A percentile compares a stretch with the other conserved stretches of the same genome.
Conservation (phyloP, 495 filamentous ascomycete genomes). For the Penicillium paxilli region DNA sequence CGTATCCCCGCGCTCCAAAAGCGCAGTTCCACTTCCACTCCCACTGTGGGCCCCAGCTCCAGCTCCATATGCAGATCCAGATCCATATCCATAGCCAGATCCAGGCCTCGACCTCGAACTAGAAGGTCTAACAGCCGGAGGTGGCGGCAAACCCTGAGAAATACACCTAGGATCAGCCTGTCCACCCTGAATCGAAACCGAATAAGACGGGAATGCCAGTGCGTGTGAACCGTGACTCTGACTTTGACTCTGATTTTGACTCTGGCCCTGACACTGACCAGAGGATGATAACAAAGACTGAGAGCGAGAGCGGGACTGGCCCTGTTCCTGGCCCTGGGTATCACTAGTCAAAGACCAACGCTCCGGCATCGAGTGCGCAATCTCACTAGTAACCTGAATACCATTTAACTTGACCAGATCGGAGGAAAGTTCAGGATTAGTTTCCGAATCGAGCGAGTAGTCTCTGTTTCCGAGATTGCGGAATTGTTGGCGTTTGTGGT, state of each 20-base stretch:
- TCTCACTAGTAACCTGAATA: slow-evolving; percentile 47
- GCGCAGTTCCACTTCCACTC: no score
- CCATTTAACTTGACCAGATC: slow-evolving; percentile 47
- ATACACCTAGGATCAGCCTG: background rate
- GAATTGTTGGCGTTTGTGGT: slow-evolving; percentile 48
- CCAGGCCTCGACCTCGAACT: slow-evolving; percentile 1
- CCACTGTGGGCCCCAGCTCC: no score
- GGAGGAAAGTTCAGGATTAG: slow-evolving; percentile 26
- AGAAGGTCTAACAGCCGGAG: background rate
- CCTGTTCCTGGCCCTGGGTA: no score
- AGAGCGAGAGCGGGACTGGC: no score
- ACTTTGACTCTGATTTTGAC: slow-evolving; percentile 1
- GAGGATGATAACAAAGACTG: no score
- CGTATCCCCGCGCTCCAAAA: slow-evolving; percentile 9
- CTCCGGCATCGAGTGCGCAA: slow-evolving; percentile 19
- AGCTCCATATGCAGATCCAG: no score
- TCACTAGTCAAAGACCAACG: slow-evolving; percentile 9
- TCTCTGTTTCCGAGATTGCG: slow-evolving; percentile 41
- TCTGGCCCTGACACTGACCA: no score
- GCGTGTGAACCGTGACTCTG: no score
- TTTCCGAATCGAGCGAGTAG: slow-evolving; percentile 27
- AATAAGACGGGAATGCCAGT: slow-evolving; percentile 29
- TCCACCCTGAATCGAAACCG: slow-evolving; percentile 37
- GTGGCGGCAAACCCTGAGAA: background rate
- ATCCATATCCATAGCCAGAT: no score